Evolutionary conservation across 805 yeast species (phyloP).

Genomic region (Starmerella vitae): DNA sequence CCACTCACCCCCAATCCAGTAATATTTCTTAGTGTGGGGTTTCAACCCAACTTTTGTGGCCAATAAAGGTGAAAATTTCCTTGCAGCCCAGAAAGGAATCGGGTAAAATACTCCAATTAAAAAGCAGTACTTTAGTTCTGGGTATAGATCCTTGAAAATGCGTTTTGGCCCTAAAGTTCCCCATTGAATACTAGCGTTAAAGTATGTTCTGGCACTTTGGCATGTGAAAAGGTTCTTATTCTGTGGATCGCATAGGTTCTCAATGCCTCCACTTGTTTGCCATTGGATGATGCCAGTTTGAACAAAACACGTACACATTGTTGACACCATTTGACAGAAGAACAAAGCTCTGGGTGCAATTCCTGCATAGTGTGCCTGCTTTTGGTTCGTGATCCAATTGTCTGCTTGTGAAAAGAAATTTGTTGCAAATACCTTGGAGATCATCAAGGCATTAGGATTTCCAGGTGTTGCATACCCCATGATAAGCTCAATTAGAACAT

Average conservation of each 20-base stretch:
- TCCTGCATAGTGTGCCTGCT: constrained; percentile 40
- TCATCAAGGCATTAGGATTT: constrained; percentile 41
- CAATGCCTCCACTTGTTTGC: constrained; percentile 15
- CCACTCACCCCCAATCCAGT: constrained; percentile 33
- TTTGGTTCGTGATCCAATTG: constrained; percentile 42
- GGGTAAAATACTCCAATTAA: constrained; percentile 34
- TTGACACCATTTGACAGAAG: constrained; percentile 13
- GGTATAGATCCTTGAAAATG: constrained; percentile 39
- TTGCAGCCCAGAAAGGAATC: constrained; percentile 13
- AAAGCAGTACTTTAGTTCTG: constrained; percentile 49
- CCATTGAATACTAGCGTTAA: constrained; percentile 41
- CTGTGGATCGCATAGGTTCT: constrained; percentile 26
- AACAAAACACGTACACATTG: constrained; percentile 11
- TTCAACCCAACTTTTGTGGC: constrained; percentile 15
- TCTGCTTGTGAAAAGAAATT: constrained; percentile 54
- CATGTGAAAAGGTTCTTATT: constrained; percentile 33
- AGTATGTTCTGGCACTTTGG: constrained; percentile 32
- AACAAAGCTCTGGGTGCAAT: constrained; percentile 18
- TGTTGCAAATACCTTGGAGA: constrained; percentile 39
- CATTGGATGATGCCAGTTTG: constrained; percentile 15
- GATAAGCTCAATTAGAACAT: constrained; percentile 45
- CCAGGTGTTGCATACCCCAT: constrained; percentile 48
- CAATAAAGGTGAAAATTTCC: constrained; percentile 7
- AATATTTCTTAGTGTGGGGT: constrained; percentile 30
- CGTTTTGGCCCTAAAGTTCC: constrained; percentile 48